Evolutionary conservation across 2,329 filamentous ascomycete species (phyloP).

Genomic region (Penicillium sp.): DNA sequence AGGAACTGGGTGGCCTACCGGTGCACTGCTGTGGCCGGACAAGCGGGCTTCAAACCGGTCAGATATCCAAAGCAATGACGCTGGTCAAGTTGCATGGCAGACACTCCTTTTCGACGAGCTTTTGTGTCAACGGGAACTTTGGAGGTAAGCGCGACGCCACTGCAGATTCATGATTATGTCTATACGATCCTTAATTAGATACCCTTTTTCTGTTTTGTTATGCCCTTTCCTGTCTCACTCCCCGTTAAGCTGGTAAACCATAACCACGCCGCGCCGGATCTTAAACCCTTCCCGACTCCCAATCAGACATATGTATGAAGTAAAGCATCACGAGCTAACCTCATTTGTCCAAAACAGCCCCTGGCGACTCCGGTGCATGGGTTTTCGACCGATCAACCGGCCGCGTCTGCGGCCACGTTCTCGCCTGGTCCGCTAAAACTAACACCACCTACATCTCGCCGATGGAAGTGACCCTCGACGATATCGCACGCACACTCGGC

Average conservation of each 20-base stretch:
- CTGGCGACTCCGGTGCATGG: conserved; percentile 93
- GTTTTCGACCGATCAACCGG: conserved; percentile 80
- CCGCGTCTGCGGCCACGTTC: conserved; percentile 82
- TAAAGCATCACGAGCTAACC: conserved; percentile 26
- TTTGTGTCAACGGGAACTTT: conserved; percentile 65
- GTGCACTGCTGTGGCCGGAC: conserved; percentile 91
- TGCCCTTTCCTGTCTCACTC: conserved; percentile 1
- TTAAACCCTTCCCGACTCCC: conserved; percentile 6
- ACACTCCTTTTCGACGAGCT: conserved; percentile 75
- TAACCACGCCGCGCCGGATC: conserved; percentile 16
- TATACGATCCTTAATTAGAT: conserved; percentile 29
- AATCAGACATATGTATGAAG: conserved; percentile 18
- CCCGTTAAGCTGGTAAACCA: conserved; percentile 24
- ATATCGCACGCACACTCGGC: conserved; percentile 79
- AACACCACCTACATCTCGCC: conserved; percentile 89
- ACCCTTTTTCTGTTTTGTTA: conserved; percentile 22
- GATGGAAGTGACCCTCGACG: conserved; percentile 86
- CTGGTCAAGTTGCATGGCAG: conserved; percentile 88
- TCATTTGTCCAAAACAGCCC: conserved; percentile 40
- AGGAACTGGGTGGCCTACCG: conserved; percentile 69
- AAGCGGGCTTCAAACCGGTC: conserved; percentile 77
- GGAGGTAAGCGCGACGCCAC: conserved; percentile 49
- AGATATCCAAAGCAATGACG: conserved; percentile 76
- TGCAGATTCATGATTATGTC: conserved; percentile 26
- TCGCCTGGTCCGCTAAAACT: conserved; percentile 83